These are phyloP conservation scores for Pseudogymnoascus sp. DNA, from an alignment of 2,329 filamentous ascomycete species.

Conservation along the genomic window DNA sequence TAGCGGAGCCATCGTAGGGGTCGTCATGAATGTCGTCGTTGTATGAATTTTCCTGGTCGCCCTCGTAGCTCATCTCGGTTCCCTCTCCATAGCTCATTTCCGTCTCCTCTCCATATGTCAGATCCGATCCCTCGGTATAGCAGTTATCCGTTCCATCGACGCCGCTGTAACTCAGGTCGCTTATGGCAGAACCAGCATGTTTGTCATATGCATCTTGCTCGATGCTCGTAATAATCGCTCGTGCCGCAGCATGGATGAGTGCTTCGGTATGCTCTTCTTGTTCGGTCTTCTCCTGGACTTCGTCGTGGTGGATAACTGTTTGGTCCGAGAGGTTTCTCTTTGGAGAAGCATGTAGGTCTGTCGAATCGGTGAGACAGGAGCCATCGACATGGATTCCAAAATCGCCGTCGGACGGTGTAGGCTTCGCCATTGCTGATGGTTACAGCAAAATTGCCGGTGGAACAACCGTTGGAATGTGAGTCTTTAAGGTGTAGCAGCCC, in stretches of 20 bases:
- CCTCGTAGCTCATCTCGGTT: constrained; percentile 18
- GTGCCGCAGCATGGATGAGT: constrained; percentile 45
- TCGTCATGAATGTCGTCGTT: constrained; percentile 18
- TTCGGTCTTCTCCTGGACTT: constrained; percentile 13
- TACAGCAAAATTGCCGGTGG: constrained; percentile 1
- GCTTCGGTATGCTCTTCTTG: constrained; percentile 36
- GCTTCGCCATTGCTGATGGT: constrained; percentile 2
- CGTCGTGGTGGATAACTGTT: constrained; percentile 19
- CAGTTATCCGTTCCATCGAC: constrained; percentile 17
- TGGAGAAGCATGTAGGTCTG: not conserved
- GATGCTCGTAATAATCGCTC: constrained; percentile 42
- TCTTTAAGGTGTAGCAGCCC: not conserved
- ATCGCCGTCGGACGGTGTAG: constrained; percentile 8
- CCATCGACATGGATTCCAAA: constrained; percentile 26
- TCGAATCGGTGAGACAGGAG: constrained; percentile 21
- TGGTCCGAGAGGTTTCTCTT: constrained; percentile 16
- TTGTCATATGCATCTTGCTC: constrained; percentile 30
- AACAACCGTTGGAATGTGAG: not conserved
- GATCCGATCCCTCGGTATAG: constrained; percentile 18
- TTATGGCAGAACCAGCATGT: constrained; percentile 27
- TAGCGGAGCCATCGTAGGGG: constrained; percentile 23
- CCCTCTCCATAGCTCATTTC: constrained; percentile 18
- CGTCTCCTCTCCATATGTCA: constrained; percentile 22
- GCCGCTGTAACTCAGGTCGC: constrained; percentile 25
- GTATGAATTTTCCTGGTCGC: constrained; percentile 16